A percentile compares a stretch with the other conserved stretches of the same genome.
These are phyloP conservation scores for Hordeum pubiflorum DNA, from an alignment of 202 grass and related monocot species.

Conservation along the genomic window DNA sequence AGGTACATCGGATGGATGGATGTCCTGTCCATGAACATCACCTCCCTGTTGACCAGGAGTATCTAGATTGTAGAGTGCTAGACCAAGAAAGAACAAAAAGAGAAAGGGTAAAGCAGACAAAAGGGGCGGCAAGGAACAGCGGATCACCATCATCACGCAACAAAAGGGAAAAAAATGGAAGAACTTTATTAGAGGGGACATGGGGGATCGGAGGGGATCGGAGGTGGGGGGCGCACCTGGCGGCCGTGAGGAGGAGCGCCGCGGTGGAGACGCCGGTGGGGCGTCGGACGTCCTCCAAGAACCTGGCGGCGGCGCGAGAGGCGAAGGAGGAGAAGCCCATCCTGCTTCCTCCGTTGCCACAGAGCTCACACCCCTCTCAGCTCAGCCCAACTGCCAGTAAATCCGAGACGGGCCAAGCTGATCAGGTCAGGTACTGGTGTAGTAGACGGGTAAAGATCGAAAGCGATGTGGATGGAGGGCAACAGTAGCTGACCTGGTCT, in stretches of 20 bases:
- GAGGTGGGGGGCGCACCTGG: conserved; percentile 12
- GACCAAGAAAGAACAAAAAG: background rate
- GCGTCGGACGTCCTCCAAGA: conserved; percentile 14
- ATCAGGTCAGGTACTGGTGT: background rate
- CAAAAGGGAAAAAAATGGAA: background rate
- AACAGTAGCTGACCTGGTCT: background rate
- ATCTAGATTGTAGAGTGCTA: background rate
- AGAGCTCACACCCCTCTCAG: background rate
- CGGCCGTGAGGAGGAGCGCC: conserved; percentile 35
- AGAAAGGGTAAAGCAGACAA: background rate
- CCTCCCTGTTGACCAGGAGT: background rate
- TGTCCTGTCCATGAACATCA: background rate
- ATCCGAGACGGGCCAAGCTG: background rate
- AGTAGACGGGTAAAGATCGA: background rate
- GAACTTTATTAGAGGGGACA: background rate
- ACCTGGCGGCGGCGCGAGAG: conserved; percentile 23
- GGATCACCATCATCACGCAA: background rate
- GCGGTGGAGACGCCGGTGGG: conserved; percentile 37
- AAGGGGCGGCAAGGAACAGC: background rate
- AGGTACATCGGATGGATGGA: background rate
- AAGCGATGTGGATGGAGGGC: conserved; percentile 10
- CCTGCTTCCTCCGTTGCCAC: background rate
- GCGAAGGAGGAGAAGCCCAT: conserved; percentile 50
- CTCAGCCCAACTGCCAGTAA: background rate
- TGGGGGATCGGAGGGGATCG: background rate